These are phyloP conservation scores for Yamadazyma insecticola DNA, from an alignment of 805 yeast species.

Conservation along the genomic window DNA sequence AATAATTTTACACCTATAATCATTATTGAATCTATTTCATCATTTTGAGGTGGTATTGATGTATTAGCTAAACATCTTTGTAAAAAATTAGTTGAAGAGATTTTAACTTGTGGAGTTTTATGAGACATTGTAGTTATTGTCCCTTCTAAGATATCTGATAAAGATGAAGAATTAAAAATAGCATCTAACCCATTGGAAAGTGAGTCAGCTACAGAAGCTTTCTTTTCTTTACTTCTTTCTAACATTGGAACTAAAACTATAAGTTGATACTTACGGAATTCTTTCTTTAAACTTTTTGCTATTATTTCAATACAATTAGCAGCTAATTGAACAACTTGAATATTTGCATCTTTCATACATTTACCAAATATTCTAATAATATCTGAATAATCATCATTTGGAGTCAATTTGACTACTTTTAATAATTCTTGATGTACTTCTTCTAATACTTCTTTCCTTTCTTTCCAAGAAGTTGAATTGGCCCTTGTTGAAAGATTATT, in stretches of 20 bases:
- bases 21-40: slow-evolving; percentile 56
- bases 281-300: slow-evolving; percentile 59
- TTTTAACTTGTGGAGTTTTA: slow-evolving; percentile 79
- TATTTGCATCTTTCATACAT: slow-evolving; percentile 82
- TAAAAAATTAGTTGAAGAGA: slow-evolving; percentile 63
- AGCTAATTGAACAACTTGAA: slow-evolving; percentile 78
- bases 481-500: slow-evolving; percentile 51
- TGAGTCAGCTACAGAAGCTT: slow-evolving; percentile 70
- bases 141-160: slow-evolving; percentile 56
- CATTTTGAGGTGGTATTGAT: slow-evolving; percentile 40
- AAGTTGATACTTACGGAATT: slow-evolving; percentile 51
- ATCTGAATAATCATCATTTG: slow-evolving; percentile 58
- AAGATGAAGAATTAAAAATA: slow-evolving; percentile 47
- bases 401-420: slow-evolving; percentile 49
- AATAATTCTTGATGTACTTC: slow-evolving; percentile 46
- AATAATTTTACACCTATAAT: slow-evolving; percentile 57
- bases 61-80: slow-evolving; percentile 58
- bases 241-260: slow-evolving; percentile 57
- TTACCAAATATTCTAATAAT: slow-evolving; percentile 63
- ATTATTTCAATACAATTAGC: slow-evolving; percentile 59
- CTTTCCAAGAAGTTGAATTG: slow-evolving; percentile 79
- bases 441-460: slow-evolving; percentile 79
- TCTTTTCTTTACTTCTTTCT: slow-evolving; percentile 87
- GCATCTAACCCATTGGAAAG: slow-evolving; percentile 63
- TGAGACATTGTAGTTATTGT: slow-evolving; percentile 57